A percentile compares a stretch with the other conserved stretches of the same genome.
Evolutionary conservation across 2,329 filamentous ascomycete genomes (phyloP).

Genomic region (Colletotrichum gloeosporioides): DNA sequence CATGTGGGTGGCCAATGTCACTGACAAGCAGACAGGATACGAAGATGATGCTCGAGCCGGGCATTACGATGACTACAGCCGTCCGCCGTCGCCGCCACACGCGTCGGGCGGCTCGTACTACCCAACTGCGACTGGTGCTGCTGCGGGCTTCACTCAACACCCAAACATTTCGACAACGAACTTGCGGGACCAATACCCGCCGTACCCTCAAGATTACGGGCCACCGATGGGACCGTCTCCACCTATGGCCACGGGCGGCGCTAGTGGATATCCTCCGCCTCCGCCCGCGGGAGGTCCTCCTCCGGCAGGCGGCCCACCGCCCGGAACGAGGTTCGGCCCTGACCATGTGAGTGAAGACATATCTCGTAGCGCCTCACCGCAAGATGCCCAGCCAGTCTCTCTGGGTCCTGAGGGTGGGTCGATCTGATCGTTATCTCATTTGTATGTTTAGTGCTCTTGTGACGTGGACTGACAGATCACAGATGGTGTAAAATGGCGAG

Average conservation of each 20-base stretch:
- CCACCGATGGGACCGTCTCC: slow-evolving; percentile 36
- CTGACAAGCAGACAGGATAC: slow-evolving; percentile 34
- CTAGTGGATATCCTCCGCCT: slow-evolving; percentile 32
- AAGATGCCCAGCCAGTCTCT: slow-evolving; percentile 19
- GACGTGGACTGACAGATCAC: neutral
- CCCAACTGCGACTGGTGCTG: slow-evolving; percentile 33
- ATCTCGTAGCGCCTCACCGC: slow-evolving; percentile 22
- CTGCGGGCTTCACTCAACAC: slow-evolving; percentile 40
- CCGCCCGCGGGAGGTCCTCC: slow-evolving; percentile 27
- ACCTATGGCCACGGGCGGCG: slow-evolving; percentile 24
- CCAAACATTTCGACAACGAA: slow-evolving; percentile 38
- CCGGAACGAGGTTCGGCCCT: slow-evolving; percentile 35
- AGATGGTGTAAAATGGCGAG: slow-evolving; percentile 35
- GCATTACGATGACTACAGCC: slow-evolving; percentile 41
- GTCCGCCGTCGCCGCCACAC: slow-evolving; percentile 51
- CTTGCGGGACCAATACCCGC: slow-evolving; percentile 37
- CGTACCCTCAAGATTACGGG: slow-evolving; percentile 49
- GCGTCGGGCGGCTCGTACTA: slow-evolving; percentile 59
- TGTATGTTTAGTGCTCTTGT: neutral
- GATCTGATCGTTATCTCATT: slow-evolving; percentile 23
- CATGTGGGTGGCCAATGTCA: neutral
- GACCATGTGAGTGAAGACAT: slow-evolving; percentile 49
- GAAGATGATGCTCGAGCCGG: slow-evolving; percentile 38
- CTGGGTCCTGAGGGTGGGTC: slow-evolving; percentile 25
- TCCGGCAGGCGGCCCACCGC: slow-evolving; percentile 16